A percentile compares a stretch with the other conserved stretches of the same genome.
phyloP scores from a whole-genome alignment of 2,329 filamentous ascomycete species.

The Hortaea sp. region DNA sequence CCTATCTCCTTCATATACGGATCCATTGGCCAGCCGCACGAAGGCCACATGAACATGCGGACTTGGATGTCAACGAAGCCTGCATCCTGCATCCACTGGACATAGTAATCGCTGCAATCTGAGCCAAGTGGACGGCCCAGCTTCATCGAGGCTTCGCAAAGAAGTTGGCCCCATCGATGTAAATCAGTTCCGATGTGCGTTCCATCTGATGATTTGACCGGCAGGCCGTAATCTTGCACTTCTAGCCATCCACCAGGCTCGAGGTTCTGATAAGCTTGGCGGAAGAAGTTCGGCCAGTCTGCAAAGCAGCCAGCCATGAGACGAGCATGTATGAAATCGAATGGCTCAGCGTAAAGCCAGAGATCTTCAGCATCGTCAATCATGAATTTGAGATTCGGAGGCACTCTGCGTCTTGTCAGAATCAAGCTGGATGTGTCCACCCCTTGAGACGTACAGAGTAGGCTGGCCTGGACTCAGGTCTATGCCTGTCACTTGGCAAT shows the following conservation, averaged over 20 bases:
- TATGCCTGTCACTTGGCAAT: constrained; percentile 33
- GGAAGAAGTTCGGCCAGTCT: constrained; percentile 43
- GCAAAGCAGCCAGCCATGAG: constrained; percentile 43
- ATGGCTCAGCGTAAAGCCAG: constrained; percentile 45
- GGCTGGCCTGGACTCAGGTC: constrained; percentile 44
- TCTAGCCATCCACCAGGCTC: constrained; percentile 44
- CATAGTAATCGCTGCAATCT: constrained; percentile 30
- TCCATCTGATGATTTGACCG: constrained; percentile 29
- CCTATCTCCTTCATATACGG: constrained; percentile 42
- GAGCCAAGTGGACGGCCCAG: constrained; percentile 33
- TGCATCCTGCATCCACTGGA: constrained; percentile 28
- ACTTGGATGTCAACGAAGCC: constrained; percentile 37
- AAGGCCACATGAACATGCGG: constrained; percentile 31
- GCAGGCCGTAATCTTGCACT: constrained; percentile 38
- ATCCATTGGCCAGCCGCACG: constrained; percentile 38
- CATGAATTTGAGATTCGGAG: constrained; percentile 51
- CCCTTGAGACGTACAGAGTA: constrained; percentile 20
- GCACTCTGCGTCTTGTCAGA: constrained; percentile 32
- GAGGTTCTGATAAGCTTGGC: constrained; percentile 40
- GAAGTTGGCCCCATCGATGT: constrained; percentile 24
- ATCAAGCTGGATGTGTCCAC: neutral
- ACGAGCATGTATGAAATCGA: constrained; percentile 48
- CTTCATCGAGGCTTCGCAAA: constrained; percentile 28
- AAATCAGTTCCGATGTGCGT: constrained; percentile 25
- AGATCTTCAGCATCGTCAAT: constrained; percentile 53